Conservation (phyloP, 202 grass and related monocot species). For the Alloteropsis angusta region DNA sequence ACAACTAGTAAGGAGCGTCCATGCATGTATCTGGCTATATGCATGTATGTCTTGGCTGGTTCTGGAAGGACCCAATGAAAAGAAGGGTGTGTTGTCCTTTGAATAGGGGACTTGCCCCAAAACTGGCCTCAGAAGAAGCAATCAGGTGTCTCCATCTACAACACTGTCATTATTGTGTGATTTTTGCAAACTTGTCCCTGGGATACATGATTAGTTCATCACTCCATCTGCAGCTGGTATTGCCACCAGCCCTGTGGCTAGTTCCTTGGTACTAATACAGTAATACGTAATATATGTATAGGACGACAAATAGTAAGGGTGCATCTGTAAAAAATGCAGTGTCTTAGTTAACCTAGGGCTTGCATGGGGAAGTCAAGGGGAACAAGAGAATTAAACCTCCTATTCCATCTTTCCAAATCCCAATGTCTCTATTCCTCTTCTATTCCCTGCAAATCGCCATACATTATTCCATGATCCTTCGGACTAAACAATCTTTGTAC, state of each 20-base stretch:
- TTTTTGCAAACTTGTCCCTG: constrained; percentile 18
- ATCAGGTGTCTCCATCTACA: constrained; percentile 54
- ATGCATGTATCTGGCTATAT: constrained; percentile 18
- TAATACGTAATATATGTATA: not conserved
- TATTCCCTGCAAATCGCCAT: constrained; percentile 34
- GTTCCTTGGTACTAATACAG: not conserved
- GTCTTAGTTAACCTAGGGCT: constrained; percentile 4
- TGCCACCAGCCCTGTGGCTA: not conserved
- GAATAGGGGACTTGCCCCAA: constrained; percentile 63
- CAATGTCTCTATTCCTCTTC: constrained; percentile 52
- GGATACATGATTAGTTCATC: not conserved
- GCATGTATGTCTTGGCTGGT: constrained; percentile 39
- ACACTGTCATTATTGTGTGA: constrained; percentile 12
- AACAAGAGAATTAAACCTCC: constrained; percentile 50
- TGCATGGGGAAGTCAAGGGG: constrained; percentile 48
- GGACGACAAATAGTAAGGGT: not conserved
- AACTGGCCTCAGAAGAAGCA: constrained; percentile 64
- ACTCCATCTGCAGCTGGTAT: not conserved
- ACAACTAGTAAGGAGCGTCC: constrained; percentile 39
- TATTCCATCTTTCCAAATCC: constrained; percentile 56
- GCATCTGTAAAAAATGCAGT: constrained; percentile 1
- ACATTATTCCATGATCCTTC: constrained; percentile 29
- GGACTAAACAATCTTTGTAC: constrained; percentile 17
- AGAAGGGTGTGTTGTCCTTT: constrained; percentile 48
- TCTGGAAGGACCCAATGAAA: constrained; percentile 51